Evolutionary conservation across 805 yeast genomes (phyloP).

Genomic region (Ogataea allantospora): DNA sequence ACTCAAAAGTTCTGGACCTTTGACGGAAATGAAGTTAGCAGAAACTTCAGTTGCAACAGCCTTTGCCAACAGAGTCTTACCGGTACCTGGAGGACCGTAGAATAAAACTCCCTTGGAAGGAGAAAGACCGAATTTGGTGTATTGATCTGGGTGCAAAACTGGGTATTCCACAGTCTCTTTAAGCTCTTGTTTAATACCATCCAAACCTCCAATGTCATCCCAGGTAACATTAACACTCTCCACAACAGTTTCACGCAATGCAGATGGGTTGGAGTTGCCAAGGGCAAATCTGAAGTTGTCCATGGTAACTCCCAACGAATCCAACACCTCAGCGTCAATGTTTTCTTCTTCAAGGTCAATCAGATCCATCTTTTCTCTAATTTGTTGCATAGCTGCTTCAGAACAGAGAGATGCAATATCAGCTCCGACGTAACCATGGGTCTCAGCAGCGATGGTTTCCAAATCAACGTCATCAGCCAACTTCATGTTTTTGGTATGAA

Average conservation of each 20-base stretch:
- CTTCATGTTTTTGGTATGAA: constrained; percentile 99
- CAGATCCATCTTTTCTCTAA: constrained; percentile 98
- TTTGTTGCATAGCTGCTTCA: constrained; percentile 99
- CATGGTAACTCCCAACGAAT: constrained; percentile 97
- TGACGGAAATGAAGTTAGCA: constrained; percentile 95
- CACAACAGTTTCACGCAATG: constrained; percentile 98
- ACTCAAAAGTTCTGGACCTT: constrained; percentile 94
- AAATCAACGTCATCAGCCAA: constrained; percentile 91
- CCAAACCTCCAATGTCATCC: constrained; percentile 99
- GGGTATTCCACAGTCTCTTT: constrained; percentile 99
- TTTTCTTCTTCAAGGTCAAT: constrained; percentile 95
- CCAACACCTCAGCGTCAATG: constrained; percentile 95
- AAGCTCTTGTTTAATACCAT: constrained; percentile 91
- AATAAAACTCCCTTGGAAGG: constrained; percentile 98
- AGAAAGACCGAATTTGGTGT: constrained; percentile 94
- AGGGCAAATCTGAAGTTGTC: constrained; percentile 97
- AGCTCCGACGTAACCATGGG: constrained; percentile 99
- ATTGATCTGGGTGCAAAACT: constrained; percentile 97
- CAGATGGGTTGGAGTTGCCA: constrained; percentile 98
- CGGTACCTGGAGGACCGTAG: constrained; percentile 99
- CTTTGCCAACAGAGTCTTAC: constrained; percentile 96
- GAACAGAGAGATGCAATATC: constrained; percentile 98
- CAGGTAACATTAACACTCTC: constrained; percentile 98
- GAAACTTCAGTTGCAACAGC: constrained; percentile 99
- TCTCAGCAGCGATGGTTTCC: constrained; percentile 93